Conservation (phyloP, 129 eudicot species). For the Ambrosia artemisiifolia region DNA sequence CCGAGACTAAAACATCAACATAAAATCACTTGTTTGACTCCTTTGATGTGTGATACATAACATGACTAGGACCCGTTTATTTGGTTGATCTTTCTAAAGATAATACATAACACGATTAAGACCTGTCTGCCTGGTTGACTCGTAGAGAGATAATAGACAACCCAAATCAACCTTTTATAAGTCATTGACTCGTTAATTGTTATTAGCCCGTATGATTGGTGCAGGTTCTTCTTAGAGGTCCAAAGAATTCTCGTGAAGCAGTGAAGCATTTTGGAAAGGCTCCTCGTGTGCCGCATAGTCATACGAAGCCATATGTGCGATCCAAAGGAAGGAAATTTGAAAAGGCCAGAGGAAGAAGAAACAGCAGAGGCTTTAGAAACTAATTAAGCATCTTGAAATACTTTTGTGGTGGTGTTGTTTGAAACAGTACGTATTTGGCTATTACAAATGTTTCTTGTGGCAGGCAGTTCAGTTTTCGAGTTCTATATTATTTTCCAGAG, state of each 20-base stretch:
- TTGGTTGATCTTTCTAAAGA: no score
- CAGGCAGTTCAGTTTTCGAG: conserved; percentile 13
- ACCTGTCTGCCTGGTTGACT: no score
- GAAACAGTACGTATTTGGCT: no score
- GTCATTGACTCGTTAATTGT: no score
- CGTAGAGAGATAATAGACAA: no score
- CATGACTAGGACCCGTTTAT: no score
- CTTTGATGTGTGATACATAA: no score
- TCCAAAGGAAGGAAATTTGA: conserved; percentile 66
- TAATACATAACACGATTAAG: no score
- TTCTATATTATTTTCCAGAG: background rate
- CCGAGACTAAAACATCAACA: no score
- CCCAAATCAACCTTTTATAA: no score
- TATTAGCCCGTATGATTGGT: background rate
- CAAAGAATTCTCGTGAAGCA: conserved; percentile 63
- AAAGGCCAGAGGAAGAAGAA: conserved; percentile 67
- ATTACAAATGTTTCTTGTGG: conserved; percentile 14
- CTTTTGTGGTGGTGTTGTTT: no score
- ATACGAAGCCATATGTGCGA: conserved; percentile 73
- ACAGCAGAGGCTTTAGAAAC: conserved; percentile 68
- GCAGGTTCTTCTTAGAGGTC: conserved; percentile 74
- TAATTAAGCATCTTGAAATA: conserved; percentile 21
- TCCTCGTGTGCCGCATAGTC: conserved; percentile 82
- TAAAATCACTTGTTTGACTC: no score
- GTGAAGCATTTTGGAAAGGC: conserved; percentile 74